Base-by-base conservation (phyloP, 225 moss, liverwort and hornwort species). In the Straminergon stramineum region DNA sequence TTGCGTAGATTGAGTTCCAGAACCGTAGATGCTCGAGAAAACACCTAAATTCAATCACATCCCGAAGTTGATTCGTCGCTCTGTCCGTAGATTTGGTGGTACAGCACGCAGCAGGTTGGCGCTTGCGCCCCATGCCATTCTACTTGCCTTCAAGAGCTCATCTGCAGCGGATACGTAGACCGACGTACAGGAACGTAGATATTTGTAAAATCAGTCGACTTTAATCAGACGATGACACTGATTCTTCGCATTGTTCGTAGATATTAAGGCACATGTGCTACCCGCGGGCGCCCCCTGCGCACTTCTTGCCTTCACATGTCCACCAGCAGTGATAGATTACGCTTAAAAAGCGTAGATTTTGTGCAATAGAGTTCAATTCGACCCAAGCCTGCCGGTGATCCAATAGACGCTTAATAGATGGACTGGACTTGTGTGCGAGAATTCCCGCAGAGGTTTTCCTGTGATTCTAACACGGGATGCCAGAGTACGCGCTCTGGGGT, bases 21-120 rank as follows among this genome's bases (percentile, higher is more conserved):
- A 76, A 52, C 2, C 52, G 19, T 34, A 52, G 76, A 76, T 52
- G 2, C 0, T 76, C 0, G 0, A 14, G 8, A 5, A 35, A 53
- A 7, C 9, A 22, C 2, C 0, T 3, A 0, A 34, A 8, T 8
- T 22, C 0, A 13, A 53, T 52, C 13, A 21, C 13, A 53, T 2
- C 0, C 1, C 0, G 1, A 5, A 4, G 34, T 0, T 34, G 13
- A 76, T 52, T 32, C 7, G 32, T 21, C 13, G 0, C 5, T 1
- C 5, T 22, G 0, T 53, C 13, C 3, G 1, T 76, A 76, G 76
- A 76, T 21, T 34, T 0, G 2, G 34, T 0, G 5, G 7, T 34
- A 12, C 13, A 21, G 2, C 32, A 2, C 2, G 4, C 31, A 30
- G 31, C n/a, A n/a, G n/a, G 48, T 4, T 17, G 10, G 9, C 17